Percentiles rank a stretch among this genome's conserved stretches.
Conservation (phyloP, 2,329 filamentous ascomycete species). For the Truncatella angustata region DNA sequence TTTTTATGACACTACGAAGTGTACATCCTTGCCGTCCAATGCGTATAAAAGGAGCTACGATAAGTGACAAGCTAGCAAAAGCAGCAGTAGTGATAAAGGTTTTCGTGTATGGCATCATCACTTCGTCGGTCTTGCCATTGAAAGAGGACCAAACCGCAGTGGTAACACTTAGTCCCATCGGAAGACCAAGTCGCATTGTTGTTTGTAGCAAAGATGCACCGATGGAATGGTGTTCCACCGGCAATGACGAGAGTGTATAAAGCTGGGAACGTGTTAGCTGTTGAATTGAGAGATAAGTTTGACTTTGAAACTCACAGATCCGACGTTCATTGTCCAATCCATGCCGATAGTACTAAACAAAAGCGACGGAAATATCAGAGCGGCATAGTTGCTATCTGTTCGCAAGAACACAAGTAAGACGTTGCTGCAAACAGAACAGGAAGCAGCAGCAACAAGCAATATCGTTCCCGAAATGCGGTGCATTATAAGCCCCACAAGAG, state of each 20-base stretch:
- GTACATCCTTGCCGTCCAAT: conserved; percentile 25
- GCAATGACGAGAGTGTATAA: conserved; percentile 27
- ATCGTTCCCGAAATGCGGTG: conserved; percentile 25
- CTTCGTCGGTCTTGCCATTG: conserved; percentile 7
- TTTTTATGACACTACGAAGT: conserved; percentile 3
- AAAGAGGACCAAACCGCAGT: conserved; percentile 32
- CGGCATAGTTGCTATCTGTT: conserved; percentile 26
- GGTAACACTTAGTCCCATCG: conserved; percentile 29
- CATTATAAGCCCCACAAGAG: conserved; percentile 30
- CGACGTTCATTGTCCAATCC: conserved; percentile 34
- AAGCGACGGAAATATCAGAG: conserved; percentile 30
- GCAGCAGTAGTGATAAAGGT: conserved; percentile 28
- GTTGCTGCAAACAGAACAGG: conserved; percentile 25
- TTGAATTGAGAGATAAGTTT: not conserved
- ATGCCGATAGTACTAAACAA: conserved; percentile 31
- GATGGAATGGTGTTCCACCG: conserved; percentile 27
- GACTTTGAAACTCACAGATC: conserved; percentile 23
- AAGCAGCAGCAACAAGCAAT: conserved; percentile 22
- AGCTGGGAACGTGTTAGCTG: conserved; percentile 21
- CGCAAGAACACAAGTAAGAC: conserved; percentile 29
- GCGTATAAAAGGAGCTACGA: conserved; percentile 28
- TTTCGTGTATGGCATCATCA: conserved; percentile 24
- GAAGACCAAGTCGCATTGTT: conserved; percentile 27
- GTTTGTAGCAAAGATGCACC: conserved; percentile 31
- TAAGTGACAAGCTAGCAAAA: conserved; percentile 26